These are phyloP conservation scores for Curvularia sp. DNA, from an alignment of 2,329 filamentous ascomycete species.

Conservation along the genomic window DNA sequence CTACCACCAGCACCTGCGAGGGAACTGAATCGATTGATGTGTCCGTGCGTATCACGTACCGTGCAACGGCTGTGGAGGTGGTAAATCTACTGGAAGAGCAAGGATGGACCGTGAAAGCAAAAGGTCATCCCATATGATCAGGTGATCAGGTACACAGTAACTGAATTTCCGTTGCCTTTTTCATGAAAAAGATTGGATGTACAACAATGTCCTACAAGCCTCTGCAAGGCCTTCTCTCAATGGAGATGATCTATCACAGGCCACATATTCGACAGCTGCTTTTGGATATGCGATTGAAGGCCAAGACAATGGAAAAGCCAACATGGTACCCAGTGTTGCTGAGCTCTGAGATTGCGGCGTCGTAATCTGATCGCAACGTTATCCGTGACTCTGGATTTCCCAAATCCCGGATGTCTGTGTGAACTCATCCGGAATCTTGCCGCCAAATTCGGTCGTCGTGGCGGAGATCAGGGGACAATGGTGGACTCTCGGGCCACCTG, in stretches of 20 bases:
- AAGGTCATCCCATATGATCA: constrained; percentile 14
- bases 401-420: not conserved
- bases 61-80: constrained; percentile 12
- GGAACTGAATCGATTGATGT: constrained; percentile 20
- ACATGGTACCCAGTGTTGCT: not conserved
- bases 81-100: constrained; percentile 9
- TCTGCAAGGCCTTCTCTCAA: not conserved
- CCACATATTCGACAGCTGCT: not conserved
- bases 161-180: not conserved
- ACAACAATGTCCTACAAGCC: not conserved
- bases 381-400: not conserved
- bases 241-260: not conserved
- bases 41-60: not conserved
- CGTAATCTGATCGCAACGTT: not conserved
- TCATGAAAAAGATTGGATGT: not conserved
- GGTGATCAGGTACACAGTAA: constrained; percentile 14
- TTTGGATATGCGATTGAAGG: not conserved
- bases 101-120: not conserved
- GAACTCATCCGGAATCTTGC: not conserved
- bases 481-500: constrained; percentile 7
- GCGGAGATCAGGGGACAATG: constrained; percentile 7
- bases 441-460: not conserved
- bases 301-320: not conserved
- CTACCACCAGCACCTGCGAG: constrained; percentile 4
- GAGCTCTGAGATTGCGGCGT: not conserved